A percentile compares a stretch with the other conserved stretches of the same genome.
Conservation (phyloP, 768 basidiomycete species). For the Hypholoma sublateritium region DNA sequence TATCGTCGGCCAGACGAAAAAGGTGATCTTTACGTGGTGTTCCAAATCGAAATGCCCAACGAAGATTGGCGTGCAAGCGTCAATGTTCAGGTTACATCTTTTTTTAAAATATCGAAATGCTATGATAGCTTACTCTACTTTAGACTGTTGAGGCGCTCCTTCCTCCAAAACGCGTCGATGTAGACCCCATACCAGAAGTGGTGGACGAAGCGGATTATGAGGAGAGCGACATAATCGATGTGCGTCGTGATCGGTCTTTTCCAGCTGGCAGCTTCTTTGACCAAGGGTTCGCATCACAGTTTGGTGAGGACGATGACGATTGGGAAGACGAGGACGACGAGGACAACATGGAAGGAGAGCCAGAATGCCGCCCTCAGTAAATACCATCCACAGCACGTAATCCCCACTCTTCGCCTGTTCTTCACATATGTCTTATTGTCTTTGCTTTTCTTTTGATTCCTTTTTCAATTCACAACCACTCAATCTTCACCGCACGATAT, state of each 20-base stretch:
- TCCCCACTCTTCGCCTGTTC: background rate
- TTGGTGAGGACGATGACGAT: slow-evolving; percentile 69
- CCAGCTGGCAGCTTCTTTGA: slow-evolving; percentile 81
- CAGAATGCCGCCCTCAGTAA: slow-evolving; percentile 66
- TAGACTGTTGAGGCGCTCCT: slow-evolving; percentile 67
- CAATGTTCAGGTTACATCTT: slow-evolving; percentile 50
- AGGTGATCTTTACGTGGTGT: slow-evolving; percentile 81
- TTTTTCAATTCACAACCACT: background rate
- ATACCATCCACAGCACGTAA: background rate
- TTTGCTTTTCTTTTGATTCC: background rate
- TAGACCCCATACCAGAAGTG: slow-evolving; percentile 69
- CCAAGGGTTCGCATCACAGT: slow-evolving; percentile 67
- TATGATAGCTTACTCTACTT: slow-evolving; percentile 1
- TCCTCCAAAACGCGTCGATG: slow-evolving; percentile 74
- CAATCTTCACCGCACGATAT: background rate
- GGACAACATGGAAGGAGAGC: slow-evolving; percentile 52
- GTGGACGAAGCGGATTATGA: slow-evolving; percentile 74
- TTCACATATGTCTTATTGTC: background rate
- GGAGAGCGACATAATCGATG: slow-evolving; percentile 77
- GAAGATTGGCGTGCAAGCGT: slow-evolving; percentile 71
- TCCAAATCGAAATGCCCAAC: slow-evolving; percentile 88
- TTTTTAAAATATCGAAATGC: background rate
- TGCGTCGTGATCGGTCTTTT: slow-evolving; percentile 73
- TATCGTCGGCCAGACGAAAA: slow-evolving; percentile 62
- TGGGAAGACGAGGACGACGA: slow-evolving; percentile 75